Evolutionary conservation across 225 moss, liverwort and hornwort species (phyloP), one percentile per base, ranked within the genome.

Genomic region (Antitrichia curtipendula): DNA sequence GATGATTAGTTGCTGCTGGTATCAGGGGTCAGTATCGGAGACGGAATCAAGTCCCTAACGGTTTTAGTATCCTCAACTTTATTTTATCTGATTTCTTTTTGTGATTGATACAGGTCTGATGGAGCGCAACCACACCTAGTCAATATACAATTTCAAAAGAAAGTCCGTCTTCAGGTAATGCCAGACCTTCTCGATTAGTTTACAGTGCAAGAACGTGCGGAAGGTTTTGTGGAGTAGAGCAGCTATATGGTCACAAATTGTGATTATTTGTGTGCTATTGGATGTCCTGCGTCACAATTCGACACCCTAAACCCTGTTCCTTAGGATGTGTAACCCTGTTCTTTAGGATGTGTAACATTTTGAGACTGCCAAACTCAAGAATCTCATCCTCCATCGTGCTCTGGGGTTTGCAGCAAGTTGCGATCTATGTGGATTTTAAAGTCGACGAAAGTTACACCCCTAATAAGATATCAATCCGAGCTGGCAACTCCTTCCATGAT

Each of bases 381-480:
- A 54, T 38, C 57, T 86, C 45, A 45, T 64, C 24, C 72, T 84
- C 74, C 50, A 14, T 76, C 21, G 17, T 84, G 59, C 31, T 86
- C 38, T 87, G 81, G 61, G 70, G 5, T 81, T 75, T 82, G 92
- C 94, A 98, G 97, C 96, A 98, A 96, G 85, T 96, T 88, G 96
- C 96, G 36, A 50, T 98, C 47, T 95, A 93, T 64, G 95, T 98
- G 84, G 97, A 98, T 89, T 98, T 97, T 92, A 97, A 95, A 87
- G 91, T 96, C 24, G 97, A 98, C 91, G 98, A 98, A 94, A 98
- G 96, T 74, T 98, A 98, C 88, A 96, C 98, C 40, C 98, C 98
- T 25, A 97, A 98, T 82, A 98, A 97, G 89, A 95, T 98, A 54
- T 95, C 98, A 68, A 94, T 98, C 83, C 96, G 96, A 54, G 95